Evolutionary conservation across 2,329 filamentous ascomycete species (phyloP).

Genomic region (Pyricularia pennisetigena): DNA sequence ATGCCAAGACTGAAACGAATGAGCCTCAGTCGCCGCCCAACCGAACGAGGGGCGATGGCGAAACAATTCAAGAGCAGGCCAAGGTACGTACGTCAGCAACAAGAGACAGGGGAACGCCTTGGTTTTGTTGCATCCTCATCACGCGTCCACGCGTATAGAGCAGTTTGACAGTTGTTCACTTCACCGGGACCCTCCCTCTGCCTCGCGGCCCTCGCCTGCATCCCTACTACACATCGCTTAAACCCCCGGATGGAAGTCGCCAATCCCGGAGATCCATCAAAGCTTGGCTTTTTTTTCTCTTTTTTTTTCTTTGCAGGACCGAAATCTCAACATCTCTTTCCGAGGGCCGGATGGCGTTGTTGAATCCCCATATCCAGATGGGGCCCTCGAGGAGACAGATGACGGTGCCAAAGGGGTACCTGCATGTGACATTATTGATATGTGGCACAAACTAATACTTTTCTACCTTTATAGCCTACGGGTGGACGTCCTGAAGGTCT

Average conservation of each 20-base stretch:
- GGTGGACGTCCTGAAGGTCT: neutral
- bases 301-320: neutral
- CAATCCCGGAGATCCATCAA: slow-evolving; percentile 23
- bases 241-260: neutral
- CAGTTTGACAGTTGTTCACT: neutral
- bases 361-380: neutral
- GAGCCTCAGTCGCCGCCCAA: neutral
- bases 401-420: neutral
- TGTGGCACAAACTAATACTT: neutral
- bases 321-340: neutral
- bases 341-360: neutral
- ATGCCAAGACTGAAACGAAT: slow-evolving; percentile 27
- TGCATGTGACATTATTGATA: neutral
- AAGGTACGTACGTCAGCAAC: neutral
- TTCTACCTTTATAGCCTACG: neutral
- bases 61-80: slow-evolving; percentile 5
- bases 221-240: neutral
- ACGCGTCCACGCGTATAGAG: neutral
- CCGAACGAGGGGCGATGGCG: slow-evolving; percentile 1
- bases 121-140: neutral
- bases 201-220: neutral
- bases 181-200: neutral
- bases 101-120: neutral
- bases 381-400: neutral
- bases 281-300: slow-evolving; percentile 22